Evolutionary conservation across 2,329 filamentous ascomycete genomes (phyloP).

Genomic region (Gnomoniopsis sp.): DNA sequence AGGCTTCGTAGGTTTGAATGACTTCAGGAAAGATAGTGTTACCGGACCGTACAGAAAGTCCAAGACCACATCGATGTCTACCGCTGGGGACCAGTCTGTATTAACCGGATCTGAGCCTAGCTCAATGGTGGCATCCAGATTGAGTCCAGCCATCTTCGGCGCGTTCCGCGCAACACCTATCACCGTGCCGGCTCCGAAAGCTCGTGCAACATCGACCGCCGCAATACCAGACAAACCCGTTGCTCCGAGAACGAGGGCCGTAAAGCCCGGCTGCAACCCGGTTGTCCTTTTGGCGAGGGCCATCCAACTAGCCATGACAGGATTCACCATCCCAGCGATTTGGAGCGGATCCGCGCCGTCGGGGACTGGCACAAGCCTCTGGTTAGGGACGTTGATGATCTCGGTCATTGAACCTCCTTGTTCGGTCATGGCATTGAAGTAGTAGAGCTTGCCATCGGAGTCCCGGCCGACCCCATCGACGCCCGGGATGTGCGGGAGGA

Average conservation of each 20-base stretch:
- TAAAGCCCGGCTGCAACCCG: constrained; percentile 38
- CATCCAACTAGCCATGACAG: constrained; percentile 57
- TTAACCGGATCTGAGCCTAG: constrained; percentile 36
- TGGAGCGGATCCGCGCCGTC: constrained; percentile 41
- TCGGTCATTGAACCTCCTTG: constrained; percentile 30
- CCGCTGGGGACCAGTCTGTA: constrained; percentile 41
- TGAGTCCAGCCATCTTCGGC: constrained; percentile 38
- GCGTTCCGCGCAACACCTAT: constrained; percentile 50
- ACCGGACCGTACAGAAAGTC: constrained; percentile 55
- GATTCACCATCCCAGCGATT: constrained; percentile 50
- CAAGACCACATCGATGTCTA: constrained; percentile 50
- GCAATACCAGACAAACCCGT: constrained; percentile 49
- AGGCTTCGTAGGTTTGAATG: constrained; percentile 36
- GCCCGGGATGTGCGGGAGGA: constrained; percentile 39
- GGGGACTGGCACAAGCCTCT: constrained; percentile 31
- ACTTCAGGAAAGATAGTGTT: constrained; percentile 36
- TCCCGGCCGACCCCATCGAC: constrained; percentile 7
- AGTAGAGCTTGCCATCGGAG: background rate
- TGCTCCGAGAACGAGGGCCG: constrained; percentile 48
- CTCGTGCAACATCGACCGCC: constrained; percentile 43
- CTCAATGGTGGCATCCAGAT: constrained; percentile 42
- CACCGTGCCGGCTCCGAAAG: constrained; percentile 45
- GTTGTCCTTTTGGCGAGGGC: constrained; percentile 43
- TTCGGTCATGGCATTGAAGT: constrained; percentile 9
- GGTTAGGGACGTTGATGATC: constrained; percentile 42